A percentile compares a stretch with the other conserved stretches of the same genome.
Evolutionary conservation across 106 monocot genomes (phyloP).

Genomic region (Ottelia alismoides): DNA sequence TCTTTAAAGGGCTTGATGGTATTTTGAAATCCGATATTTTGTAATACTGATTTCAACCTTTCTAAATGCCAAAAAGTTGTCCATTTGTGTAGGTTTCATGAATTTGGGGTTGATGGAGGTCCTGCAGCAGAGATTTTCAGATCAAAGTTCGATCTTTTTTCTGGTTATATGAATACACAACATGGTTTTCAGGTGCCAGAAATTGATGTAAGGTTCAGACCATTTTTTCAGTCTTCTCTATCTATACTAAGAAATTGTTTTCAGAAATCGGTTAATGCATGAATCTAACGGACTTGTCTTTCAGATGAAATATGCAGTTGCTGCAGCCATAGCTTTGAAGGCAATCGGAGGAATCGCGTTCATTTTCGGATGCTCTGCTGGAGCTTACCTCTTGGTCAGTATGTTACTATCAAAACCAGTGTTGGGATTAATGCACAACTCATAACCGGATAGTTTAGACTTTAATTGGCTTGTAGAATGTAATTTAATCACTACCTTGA

Average conservation of each 20-base stretch:
- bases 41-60: too few species aligned
- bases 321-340: slow-evolving; percentile 8
- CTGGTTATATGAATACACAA: slow-evolving; percentile 10
- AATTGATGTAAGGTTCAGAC: slow-evolving; percentile 18
- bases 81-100: slow-evolving; percentile 20
- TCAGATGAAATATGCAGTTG: slow-evolving; percentile 8
- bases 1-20: too few species aligned
- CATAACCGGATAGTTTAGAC: too few species aligned
- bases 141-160: slow-evolving; percentile 25
- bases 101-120: slow-evolving; percentile 33
- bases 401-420: too few species aligned
- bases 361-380: slow-evolving; percentile 9
- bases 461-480: too few species aligned
- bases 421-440: too few species aligned
- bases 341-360: slow-evolving; percentile 13
- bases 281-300: background rate
- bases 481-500: too few species aligned
- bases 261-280: background rate
- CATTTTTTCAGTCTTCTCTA: too few species aligned
- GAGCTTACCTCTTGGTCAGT: slow-evolving; percentile 13
- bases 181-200: slow-evolving; percentile 15
- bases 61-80: too few species aligned
- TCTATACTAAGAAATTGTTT: too few species aligned
- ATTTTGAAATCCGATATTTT: too few species aligned
- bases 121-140: slow-evolving; percentile 20